These are phyloP conservation scores for Mycena alexandri DNA, from an alignment of 768 basidiomycete species.

Conservation along the genomic window DNA sequence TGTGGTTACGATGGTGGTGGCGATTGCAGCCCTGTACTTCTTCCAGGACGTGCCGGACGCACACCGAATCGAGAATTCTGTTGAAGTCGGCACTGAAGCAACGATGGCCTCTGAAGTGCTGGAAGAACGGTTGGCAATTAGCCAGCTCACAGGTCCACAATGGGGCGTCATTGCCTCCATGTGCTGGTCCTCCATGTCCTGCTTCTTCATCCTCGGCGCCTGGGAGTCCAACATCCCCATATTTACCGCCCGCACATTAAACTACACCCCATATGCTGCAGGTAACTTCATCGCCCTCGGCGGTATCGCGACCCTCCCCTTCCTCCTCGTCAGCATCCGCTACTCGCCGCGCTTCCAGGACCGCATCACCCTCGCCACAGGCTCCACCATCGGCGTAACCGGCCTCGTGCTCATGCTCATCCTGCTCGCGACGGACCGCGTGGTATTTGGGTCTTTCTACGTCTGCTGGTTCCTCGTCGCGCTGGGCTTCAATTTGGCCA, in stretches of 20 bases:
- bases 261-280: slow-evolving; percentile 72
- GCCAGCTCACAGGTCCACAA: slow-evolving; percentile 42
- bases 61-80: not conserved
- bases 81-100: not conserved
- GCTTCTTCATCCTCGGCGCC: slow-evolving; percentile 69
- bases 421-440: slow-evolving; percentile 54
- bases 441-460: slow-evolving; percentile 63
- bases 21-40: slow-evolving; percentile 45
- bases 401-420: slow-evolving; percentile 67
- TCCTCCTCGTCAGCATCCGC: slow-evolving; percentile 72
- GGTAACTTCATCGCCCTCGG: slow-evolving; percentile 81
- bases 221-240: slow-evolving; percentile 72
- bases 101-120: not conserved
- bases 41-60: slow-evolving; percentile 43
- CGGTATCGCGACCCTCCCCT: slow-evolving; percentile 72
- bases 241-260: slow-evolving; percentile 57
- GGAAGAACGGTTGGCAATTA: slow-evolving; percentile 7
- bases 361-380: slow-evolving; percentile 67
- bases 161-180: slow-evolving; percentile 64
- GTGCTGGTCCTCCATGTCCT: slow-evolving; percentile 73
- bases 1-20: slow-evolving; percentile 54
- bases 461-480: slow-evolving; percentile 72
- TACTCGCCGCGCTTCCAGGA: slow-evolving; percentile 72
- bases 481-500: slow-evolving; percentile 80
- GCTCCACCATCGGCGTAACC: slow-evolving; percentile 61